Base-by-base conservation (phyloP, 805 yeast species). In the Maudiozyma bulderi region DNA sequence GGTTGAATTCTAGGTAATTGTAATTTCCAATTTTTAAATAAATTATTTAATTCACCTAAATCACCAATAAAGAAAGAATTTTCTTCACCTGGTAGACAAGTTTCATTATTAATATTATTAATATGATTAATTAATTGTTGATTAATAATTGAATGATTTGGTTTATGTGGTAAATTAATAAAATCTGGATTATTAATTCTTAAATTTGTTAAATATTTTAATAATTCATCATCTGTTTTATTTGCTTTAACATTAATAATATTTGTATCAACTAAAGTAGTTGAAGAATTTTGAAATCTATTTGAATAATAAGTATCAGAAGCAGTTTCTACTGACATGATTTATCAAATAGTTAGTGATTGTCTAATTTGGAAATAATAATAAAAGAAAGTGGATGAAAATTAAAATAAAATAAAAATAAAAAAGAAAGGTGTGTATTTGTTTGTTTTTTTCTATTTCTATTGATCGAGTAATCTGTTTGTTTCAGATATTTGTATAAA, bases 41-140 rank as follows among this genome's bases (percentile, higher is more conserved):
- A 74, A 50, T 82, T 74, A 51, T 71, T 72, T 35, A 93, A 76
- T 58, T 84, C 82, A 31, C 86, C 87, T 52, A 88, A 67, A 67
- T 91, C 96, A 56, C 93, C 86, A 42, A 91, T 86, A 59, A 83
- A 91, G 61, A 91, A 91, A 6, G 97, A 80, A 58, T 85, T 84
- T 61, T 88, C 95, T 32, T 80, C 88, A 46, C 86, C 93, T 6
- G 91, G 78, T 35, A 69, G 77, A 66, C 90, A 83, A 31, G 70
- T 65, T 43, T 78, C 81, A 49, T 70, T 71, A 61, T 84, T 80
- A 52, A 84, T 71, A 2, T 58, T 52, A 6, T 63, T 56, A 43
- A 79, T 67, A 45, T 73, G 74, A 9, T 59, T 49, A 32, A 62
- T 50, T 48, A 80, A 59, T 2, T 80, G 75, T 1, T 66, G 48